Evolutionary conservation across 305 asterid genomes (phyloP).

Genomic region (Fraxinus sp.): DNA sequence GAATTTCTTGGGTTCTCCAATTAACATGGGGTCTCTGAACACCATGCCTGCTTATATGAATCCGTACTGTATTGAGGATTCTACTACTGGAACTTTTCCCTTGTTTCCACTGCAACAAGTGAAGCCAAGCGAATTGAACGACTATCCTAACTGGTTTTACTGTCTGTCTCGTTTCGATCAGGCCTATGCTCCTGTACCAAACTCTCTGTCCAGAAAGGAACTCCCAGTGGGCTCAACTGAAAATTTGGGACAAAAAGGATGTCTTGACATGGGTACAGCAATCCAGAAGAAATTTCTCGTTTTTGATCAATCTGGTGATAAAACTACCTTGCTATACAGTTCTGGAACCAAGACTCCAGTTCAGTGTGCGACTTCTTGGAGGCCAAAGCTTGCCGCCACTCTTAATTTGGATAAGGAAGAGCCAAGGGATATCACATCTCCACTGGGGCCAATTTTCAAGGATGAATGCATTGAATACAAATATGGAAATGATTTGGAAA

Average conservation of each 20-base stretch:
- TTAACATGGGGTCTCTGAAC: conserved; percentile 32
- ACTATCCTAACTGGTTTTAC: conserved; percentile 41
- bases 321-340: conserved; percentile 55
- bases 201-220: conserved; percentile 33
- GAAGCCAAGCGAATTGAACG: conserved; percentile 33
- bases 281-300: conserved; percentile 66
- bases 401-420: conserved; percentile 36
- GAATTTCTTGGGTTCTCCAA: conserved; percentile 38
- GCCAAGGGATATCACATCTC: conserved; percentile 20
- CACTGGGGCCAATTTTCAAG: conserved; percentile 22
- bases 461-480: conserved; percentile 35
- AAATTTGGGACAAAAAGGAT: conserved; percentile 25
- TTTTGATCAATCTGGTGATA: conserved; percentile 76
- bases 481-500: conserved; percentile 32
- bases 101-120: conserved; percentile 30
- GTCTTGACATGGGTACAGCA: conserved; percentile 25
- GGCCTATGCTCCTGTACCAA: conserved; percentile 34
- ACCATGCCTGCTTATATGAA: conserved; percentile 33
- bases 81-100: conserved; percentile 43
- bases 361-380: conserved; percentile 32
- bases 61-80: conserved; percentile 43
- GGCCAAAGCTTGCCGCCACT: conserved; percentile 31
- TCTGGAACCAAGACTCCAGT: conserved; percentile 41
- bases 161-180: conserved; percentile 37
- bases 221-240: conserved; percentile 20